Evolutionary conservation across 495 filamentous ascomycete genomes (phyloP), one percentile per base, ranked within the genome.

Genomic region (Aspergillus ellipticus): DNA sequence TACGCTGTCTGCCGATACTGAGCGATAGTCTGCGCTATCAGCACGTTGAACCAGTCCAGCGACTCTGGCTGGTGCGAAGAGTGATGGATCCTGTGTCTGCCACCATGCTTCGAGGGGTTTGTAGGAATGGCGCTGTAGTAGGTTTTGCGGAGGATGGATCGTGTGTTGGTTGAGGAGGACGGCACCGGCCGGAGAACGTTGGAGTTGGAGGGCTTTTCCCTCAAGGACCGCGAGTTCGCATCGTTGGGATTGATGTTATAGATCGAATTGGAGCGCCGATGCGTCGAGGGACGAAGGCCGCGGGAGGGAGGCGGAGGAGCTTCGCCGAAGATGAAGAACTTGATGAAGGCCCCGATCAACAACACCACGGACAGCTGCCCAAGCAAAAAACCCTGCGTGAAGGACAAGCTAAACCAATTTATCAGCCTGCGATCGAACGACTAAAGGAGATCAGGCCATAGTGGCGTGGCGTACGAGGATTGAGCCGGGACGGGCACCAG

Each of bases 291-390:
- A 80, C 86, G 57, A 45, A 88, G 81, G 21, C 88, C 87, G 47
- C 87, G 85, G 28, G 87, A 85, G 42, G 94, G 92, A 39, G 90
- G 82, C 1, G 87, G 88, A 0, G 93, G 90, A 24, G 89, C 82
- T 65, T 98, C 93, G 63, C 94, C 94, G 64, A 98, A 97, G 71
- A 98, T 96, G 84, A 98, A 98, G 83, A 96, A 98, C 72, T 96
- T 96, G 72, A 98, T 98, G 77, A 98, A 98, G 60, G 86, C 87
- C 48, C 90, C 90, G 56, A 97, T 84, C 53, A 97, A 74, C 24
- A 97, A 76, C 4, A 96, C 87, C 26, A 98, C 86, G 28, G 90
- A 94, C 54, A 97, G 79, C 70, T 98, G 94, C 45, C 94, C 94
- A 47, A 97, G 79, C 56, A 98, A 83, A 61, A 98, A 89, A 22